Base-by-base conservation (phyloP, 202 grass and related monocot genomes). In the Cymbopogon flexuosus region DNA sequence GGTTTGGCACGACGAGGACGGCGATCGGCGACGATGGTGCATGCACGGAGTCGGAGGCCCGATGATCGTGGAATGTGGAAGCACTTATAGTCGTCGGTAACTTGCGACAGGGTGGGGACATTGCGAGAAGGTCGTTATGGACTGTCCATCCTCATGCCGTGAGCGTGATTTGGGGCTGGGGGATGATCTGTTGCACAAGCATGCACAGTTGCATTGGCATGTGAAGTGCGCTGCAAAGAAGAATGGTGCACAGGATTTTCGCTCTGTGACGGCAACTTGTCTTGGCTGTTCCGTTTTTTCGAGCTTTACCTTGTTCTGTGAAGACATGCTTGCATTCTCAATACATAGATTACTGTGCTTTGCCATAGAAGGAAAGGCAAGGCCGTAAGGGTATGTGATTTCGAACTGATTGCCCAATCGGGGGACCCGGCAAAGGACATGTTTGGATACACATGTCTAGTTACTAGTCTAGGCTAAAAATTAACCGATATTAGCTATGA, bases 161-260 rank as follows among this genome's bases (percentile, higher is more conserved):
- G 47, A 2, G 83, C 76, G 72, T 85, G 83, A 54, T 49, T 72
- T 73, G 42, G 59, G 49, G 27, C 27, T 27, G 27, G 27, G 49
- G 22, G 83, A 70, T 42, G 83, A 24, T 73, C 47, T 78, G 47
- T 5, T 77, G 58, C 80, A 74, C 78, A 89, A 85, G 45, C 46
- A 67, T 85, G 73, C 15, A 14, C 78, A 36, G 85, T 14, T n/a
- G 66, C 78, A 85, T 14, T 23, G 46, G 36, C 77, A 85, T 77
- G 87, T 67, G 78, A 82, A 16, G 1, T 82, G 83, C 51, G 78
- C 59, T 78, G 83, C 27, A 51, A 66, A 85, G 82, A 72, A 66
- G 16, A 56, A 64, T 30, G 41, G 5, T 4, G 42, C 76, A 68
- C 49, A 61, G 59, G 61, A 3, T 57, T 72, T 85, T 52, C 33